Evolutionary conservation across 192 early-diverging fungal genomes (phyloP), one percentile per base, ranked within the genome.

Genomic region (Linnemannia hyalina): DNA sequence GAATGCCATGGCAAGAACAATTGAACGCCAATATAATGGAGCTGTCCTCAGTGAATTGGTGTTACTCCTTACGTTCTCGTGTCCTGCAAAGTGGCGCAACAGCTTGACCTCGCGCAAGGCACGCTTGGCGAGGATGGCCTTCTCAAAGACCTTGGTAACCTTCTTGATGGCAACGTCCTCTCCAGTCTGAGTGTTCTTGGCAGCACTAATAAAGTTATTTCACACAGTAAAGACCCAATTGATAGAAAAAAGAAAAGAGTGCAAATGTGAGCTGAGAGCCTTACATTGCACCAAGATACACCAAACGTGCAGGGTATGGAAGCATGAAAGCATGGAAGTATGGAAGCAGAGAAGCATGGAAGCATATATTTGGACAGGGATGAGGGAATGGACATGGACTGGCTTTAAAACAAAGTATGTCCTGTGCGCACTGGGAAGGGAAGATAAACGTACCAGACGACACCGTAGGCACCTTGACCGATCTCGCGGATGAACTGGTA

Each of bases 51-150:
- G 3, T 35, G 26, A 2, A 0, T 29, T 65, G 29, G n/a, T 15
- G 23, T 41, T 38, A 36, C 60, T 15, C 74, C 82, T 72, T 73
- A 93, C 90, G 88, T 99, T 99, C 77, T 99, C 97, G 81, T 99
- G 96, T 73, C 98, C 98, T 88, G 96, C 97, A 77, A 99, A 96
- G 88, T 99, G 98, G 68, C 93, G 90, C 81, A 99, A 91, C 6
- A 99, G 93, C 89, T 99, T 99, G 87, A 99, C 93, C 89, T 99
- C 98, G 69, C 98, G 93, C 82, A 99, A 83, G 38, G 96, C 97
- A 71, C 98, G 92, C 90, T 98, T 98, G 60, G 97, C 95, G 16
- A 98, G 91, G 78, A 98, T 97, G 57, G 94, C 91, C 89, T 97
- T 95, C 46, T 97, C 96, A 90, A 96, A 97, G 68, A 97, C 93